Evolutionary conservation across 345 rosid genomes (phyloP).

Genomic region (Linum trigynum): DNA sequence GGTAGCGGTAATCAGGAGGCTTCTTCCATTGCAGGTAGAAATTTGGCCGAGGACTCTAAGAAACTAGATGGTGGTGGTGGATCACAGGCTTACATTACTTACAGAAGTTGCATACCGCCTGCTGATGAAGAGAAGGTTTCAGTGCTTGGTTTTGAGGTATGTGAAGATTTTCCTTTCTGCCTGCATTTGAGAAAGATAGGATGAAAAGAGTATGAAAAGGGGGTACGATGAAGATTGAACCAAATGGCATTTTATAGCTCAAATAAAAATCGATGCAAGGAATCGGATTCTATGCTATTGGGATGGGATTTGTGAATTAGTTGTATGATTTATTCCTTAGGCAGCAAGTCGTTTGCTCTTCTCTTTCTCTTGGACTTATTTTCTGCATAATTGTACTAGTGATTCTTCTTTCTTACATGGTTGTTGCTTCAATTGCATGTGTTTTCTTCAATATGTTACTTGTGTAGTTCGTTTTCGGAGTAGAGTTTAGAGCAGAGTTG

Average conservation of each 20-base stretch:
- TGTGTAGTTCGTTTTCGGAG: no score
- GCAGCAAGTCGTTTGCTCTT: not conserved
- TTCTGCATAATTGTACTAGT: no score
- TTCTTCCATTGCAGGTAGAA: slow-evolving; percentile 26
- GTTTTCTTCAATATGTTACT: no score
- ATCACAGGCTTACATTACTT: slow-evolving; percentile 50
- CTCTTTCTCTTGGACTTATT: no score
- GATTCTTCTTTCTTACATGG: no score
- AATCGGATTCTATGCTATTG: not conserved
- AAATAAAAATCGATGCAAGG: not conserved
- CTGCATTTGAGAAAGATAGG: not conserved
- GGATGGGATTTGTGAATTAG: slow-evolving; percentile 2
- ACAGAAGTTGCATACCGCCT: slow-evolving; percentile 76
- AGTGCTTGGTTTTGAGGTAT: slow-evolving; percentile 81
- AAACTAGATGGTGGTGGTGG: slow-evolving; percentile 15
- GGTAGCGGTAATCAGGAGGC: slow-evolving; percentile 15
- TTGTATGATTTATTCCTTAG: not conserved
- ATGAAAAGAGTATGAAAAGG: not conserved
- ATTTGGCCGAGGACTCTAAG: slow-evolving; percentile 38
- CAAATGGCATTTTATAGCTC: no score
- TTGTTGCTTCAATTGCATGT: no score
- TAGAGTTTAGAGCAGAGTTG: no score
- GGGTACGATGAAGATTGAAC: no score
- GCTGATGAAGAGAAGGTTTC: slow-evolving; percentile 63
- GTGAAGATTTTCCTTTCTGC: slow-evolving; percentile 1